Evolutionary conservation across 768 basidiomycete genomes (phyloP).

Genomic region (Rickenella mellea): DNA sequence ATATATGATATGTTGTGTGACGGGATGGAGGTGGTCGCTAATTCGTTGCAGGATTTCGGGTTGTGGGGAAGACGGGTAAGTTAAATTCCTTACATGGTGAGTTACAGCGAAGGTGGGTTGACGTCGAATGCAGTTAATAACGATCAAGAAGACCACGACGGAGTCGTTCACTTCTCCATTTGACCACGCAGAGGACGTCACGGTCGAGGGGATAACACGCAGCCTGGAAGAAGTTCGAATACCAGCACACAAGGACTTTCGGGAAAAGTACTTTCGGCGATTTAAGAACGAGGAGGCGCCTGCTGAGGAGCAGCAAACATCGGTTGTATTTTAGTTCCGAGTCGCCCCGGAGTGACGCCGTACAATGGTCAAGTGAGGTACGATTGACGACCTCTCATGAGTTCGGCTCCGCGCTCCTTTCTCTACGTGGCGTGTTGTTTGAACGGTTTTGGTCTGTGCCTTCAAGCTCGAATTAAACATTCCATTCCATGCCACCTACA

Average conservation of each 20-base stretch:
- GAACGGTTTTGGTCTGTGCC: too few relatives aligned
- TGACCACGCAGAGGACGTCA: slow-evolving; percentile 30
- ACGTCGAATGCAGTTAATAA: slow-evolving; percentile 65
- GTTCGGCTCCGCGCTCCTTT: too few relatives aligned
- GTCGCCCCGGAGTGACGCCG: too few relatives aligned
- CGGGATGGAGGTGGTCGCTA: slow-evolving; percentile 83
- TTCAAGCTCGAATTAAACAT: too few relatives aligned
- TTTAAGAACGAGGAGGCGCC: slow-evolving; percentile 40
- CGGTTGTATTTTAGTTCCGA: too few relatives aligned
- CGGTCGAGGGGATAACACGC: slow-evolving; percentile 3
- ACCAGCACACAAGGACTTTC: slow-evolving; percentile 85
- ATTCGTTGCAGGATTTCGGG: slow-evolving; percentile 89
- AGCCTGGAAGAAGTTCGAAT: slow-evolving; percentile 24
- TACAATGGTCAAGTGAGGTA: too few relatives aligned
- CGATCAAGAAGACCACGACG: slow-evolving; percentile 63
- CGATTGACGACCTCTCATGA: too few relatives aligned
- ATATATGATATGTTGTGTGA: slow-evolving; percentile 67
- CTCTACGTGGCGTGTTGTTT: too few relatives aligned
- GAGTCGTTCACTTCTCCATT: slow-evolving; percentile 39
- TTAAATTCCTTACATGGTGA: slow-evolving; percentile 7
- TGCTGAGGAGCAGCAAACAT: too few relatives aligned
- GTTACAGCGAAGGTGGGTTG: too few relatives aligned
- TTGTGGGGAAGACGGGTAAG: slow-evolving; percentile 89
- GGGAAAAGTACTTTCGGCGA: slow-evolving; percentile 79
- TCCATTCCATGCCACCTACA: too few relatives aligned